Evolutionary conservation across 2,329 filamentous ascomycete species (phyloP).

Genomic region (Aureobasidium sp.): DNA sequence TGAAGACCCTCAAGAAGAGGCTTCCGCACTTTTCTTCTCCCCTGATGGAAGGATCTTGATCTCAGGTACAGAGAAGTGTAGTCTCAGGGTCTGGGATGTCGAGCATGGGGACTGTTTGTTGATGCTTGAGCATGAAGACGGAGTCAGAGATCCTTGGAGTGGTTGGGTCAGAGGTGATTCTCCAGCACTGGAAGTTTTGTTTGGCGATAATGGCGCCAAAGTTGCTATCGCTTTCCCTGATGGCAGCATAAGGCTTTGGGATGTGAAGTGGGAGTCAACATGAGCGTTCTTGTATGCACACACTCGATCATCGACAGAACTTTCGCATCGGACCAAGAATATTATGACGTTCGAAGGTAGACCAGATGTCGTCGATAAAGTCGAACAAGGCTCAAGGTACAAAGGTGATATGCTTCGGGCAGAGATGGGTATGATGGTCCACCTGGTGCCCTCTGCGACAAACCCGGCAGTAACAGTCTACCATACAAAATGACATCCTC

Average conservation of each 20-base stretch:
- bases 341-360: no score
- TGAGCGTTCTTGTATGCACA: background rate
- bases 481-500: no score
- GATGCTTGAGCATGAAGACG: background rate
- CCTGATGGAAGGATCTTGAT: slow-evolving; percentile 1
- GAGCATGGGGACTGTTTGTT: background rate
- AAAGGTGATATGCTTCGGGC: no score
- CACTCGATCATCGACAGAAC: no score
- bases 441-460: no score
- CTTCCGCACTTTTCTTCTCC: background rate
- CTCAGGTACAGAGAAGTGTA: background rate
- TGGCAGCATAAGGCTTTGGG: background rate
- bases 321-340: no score
- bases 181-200: background rate
- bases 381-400: no score
- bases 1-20: background rate
- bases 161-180: background rate
- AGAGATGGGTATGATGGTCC: no score
- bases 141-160: background rate
- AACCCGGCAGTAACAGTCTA: no score
- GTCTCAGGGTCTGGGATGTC: background rate
- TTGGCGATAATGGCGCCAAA: background rate
- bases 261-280: background rate
- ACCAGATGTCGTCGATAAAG: no score
- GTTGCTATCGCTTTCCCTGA: slow-evolving; percentile 1